Evolutionary conservation across 768 basidiomycete genomes (phyloP), one percentile per base, ranked within the genome.

Genomic region (Termitomyces sp.): DNA sequence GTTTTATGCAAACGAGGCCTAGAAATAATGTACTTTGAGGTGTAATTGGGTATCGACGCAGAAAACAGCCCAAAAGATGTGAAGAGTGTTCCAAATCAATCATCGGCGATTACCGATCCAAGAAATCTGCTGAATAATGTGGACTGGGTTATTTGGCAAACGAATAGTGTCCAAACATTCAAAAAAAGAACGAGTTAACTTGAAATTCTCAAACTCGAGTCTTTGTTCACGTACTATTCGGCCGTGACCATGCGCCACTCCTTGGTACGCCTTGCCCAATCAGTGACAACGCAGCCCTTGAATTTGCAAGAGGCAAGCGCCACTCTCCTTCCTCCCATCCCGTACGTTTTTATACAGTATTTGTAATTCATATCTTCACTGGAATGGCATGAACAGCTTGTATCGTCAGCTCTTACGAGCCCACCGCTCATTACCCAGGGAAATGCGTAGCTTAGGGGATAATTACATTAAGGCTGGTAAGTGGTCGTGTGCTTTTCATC

Each of bases 381-480:
- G 17, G 12, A 9, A 31, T 43, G 31, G 37, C 34, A 47, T 43
- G 38, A 36, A 52, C 50, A 94, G 92, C n/a, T 77, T 96, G 29
- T 94, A 90, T 71, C 86, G 94, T 32, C 79, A 86, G 38, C 77
- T 96, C 32, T 76, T 96, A 43, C 83, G 95, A n/a, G 85, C 87
- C 1, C 94, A 98, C 68, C 83, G 86, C 54, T 71, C 72, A 56
- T 79, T 96, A 5, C 87, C 92, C 4, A 59, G 69, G 5, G 94
- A 94, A 62, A 91, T 96, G 88, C 83, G 92, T 32, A 85, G 84
- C 45, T 77, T 96, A 56, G 95, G 94, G 29, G 93, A 96, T 69
- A 81, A 83, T 43, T 96, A 96, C 70, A 81, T 96, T 59, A 96
- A 92, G 76, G 80, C 85, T 65, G 91, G 90, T 90, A 60, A 17